Conservation (phyloP, 2,329 filamentous ascomycete genomes). For the Botryotinia calthae region DNA sequence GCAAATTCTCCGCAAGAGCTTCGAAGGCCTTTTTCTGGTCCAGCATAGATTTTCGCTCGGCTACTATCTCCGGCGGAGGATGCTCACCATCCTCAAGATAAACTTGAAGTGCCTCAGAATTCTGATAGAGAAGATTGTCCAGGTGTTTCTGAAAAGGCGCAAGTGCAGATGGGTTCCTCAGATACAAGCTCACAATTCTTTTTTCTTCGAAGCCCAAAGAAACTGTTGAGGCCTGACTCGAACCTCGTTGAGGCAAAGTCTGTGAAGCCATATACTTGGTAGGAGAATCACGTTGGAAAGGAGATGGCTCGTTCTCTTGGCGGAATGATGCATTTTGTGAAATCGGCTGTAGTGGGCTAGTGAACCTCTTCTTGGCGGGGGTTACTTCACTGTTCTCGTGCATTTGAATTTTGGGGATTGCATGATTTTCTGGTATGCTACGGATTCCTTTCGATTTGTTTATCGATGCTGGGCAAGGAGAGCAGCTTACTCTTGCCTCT, state of each 20-base stretch:
- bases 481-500: slow-evolving; percentile 25
- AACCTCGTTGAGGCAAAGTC: slow-evolving; percentile 20
- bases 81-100: slow-evolving; percentile 30
- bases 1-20: not conserved
- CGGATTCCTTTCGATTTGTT: slow-evolving; percentile 24
- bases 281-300: slow-evolving; percentile 29
- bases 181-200: slow-evolving; percentile 29
- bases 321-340: slow-evolving; percentile 30
- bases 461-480: slow-evolving; percentile 24
- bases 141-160: slow-evolving; percentile 28
- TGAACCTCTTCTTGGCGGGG: slow-evolving; percentile 23
- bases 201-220: slow-evolving; percentile 33
- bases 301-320: slow-evolving; percentile 31
- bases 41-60: slow-evolving; percentile 31
- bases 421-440: not conserved
- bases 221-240: slow-evolving; percentile 29
- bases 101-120: slow-evolving; percentile 25
- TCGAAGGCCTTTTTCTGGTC: slow-evolving; percentile 25
- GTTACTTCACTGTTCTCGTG: slow-evolving; percentile 17
- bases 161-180: slow-evolving; percentile 29
- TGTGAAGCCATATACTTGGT: slow-evolving; percentile 4
- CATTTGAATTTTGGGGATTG: not conserved
- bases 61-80: slow-evolving; percentile 30
- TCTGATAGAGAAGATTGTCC: slow-evolving; percentile 27
- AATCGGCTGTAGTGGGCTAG: slow-evolving; percentile 35